These are phyloP conservation scores for Melampsora americana DNA, from an alignment of 1,284 basidiomycete species.

Conservation along the genomic window DNA sequence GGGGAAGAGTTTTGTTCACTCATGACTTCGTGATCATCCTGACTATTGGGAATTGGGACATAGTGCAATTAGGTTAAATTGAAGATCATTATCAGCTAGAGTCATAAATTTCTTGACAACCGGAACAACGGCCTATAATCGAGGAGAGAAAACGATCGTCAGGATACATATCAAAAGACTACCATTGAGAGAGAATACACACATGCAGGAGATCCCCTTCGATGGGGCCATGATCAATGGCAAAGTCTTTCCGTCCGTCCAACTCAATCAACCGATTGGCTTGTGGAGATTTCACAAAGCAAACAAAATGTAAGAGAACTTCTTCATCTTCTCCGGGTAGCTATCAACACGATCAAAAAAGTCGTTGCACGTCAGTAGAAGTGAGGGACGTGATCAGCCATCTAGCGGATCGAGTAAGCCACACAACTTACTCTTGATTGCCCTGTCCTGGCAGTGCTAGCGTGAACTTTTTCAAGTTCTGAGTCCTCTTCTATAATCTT, in stretches of 20 bases:
- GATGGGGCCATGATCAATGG: constrained; percentile 47
- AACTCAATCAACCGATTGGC: constrained; percentile 50
- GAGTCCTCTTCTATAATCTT: constrained; percentile 23
- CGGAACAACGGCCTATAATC: constrained; percentile 27
- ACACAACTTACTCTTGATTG: constrained; percentile 51
- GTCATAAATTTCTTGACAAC: constrained; percentile 36
- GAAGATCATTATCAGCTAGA: constrained; percentile 11
- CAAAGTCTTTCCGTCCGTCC: constrained; percentile 52
- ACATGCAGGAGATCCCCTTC: constrained; percentile 22
- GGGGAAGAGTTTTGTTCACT: too few species aligned
- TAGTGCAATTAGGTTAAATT: constrained; percentile 41
- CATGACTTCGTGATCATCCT: too few species aligned
- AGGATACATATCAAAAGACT: neutral
- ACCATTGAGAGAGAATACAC: neutral
- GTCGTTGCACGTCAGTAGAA: neutral
- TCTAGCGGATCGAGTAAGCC: neutral
- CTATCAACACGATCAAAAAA: constrained; percentile 2
- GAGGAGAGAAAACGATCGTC: neutral
- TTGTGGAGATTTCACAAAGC: constrained; percentile 49
- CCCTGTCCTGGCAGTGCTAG: constrained; percentile 47
- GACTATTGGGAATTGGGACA: constrained; percentile 21
- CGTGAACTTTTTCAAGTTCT: constrained; percentile 24
- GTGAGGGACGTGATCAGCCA: neutral
- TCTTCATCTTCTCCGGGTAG: constrained; percentile 51
- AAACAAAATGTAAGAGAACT: constrained; percentile 53